Evolutionary conservation across 352 stramenopile species (phyloP).

Genomic region (Phytophthora meadii): DNA sequence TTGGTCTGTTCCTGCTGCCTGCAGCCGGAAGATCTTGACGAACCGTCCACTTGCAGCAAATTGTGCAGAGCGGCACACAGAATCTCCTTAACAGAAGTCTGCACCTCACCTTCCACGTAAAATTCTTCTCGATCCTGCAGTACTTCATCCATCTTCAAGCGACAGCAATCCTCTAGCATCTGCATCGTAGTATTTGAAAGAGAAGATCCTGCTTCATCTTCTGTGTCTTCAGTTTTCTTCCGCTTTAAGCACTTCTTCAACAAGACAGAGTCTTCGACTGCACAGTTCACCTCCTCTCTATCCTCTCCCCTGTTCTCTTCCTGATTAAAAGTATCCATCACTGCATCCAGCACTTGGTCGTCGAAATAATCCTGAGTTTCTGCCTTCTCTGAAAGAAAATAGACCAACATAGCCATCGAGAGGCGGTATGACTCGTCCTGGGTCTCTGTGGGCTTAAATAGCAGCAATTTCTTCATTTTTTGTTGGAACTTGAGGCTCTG

Average conservation of each 20-base stretch:
- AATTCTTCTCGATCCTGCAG: constrained; percentile 44
- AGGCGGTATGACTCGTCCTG: constrained; percentile 19
- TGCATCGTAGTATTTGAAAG: constrained; percentile 1
- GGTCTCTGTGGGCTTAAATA: constrained; percentile 15
- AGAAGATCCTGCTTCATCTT: background rate
- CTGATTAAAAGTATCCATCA: constrained; percentile 35
- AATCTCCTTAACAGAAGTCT: constrained; percentile 37
- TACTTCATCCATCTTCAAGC: constrained; percentile 26
- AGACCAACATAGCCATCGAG: constrained; percentile 46
- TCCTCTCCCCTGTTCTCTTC: constrained; percentile 34
- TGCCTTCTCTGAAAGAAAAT: constrained; percentile 41
- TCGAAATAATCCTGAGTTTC: constrained; percentile 47
- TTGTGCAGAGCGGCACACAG: constrained; percentile 51
- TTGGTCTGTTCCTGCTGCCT: constrained; percentile 8
- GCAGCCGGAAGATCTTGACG: background rate
- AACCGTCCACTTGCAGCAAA: constrained; percentile 49
- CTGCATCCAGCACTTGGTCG: constrained; percentile 37
- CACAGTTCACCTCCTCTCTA: constrained; percentile 17
- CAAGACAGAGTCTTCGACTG: background rate
- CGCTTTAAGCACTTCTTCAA: constrained; percentile 64
- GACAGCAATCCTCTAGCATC: constrained; percentile 11
- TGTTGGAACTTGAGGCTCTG: constrained; percentile 22
- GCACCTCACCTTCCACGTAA: constrained; percentile 37
- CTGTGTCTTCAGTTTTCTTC: constrained; percentile 34
- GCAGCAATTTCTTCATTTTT: constrained; percentile 47